Percentiles rank a stretch among this genome's conserved stretches.
Conservation (phyloP, 129 eudicot genomes). For the Logfia minima region DNA sequence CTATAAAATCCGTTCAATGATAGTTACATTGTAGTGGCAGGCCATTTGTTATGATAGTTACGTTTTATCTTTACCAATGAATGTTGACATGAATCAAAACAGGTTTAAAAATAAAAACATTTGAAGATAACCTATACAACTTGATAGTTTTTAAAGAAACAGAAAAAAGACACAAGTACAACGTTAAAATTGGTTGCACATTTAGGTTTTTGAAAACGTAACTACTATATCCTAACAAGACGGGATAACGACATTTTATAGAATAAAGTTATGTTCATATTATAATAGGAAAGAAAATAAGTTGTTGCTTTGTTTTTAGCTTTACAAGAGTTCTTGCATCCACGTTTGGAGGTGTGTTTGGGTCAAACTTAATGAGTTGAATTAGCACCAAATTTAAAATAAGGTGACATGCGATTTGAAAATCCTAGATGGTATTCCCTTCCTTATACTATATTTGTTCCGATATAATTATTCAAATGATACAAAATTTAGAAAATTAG, state of each 20-base stretch:
- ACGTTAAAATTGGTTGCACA: constrained; percentile 19
- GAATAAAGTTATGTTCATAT: background rate
- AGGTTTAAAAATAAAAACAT: background rate
- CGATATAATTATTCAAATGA: background rate
- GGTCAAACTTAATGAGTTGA: constrained; percentile 15
- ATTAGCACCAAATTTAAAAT: background rate
- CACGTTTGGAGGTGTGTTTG: constrained; percentile 8
- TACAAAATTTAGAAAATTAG: background rate
- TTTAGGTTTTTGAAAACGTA: background rate
- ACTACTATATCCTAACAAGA: background rate
- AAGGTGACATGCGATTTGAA: background rate
- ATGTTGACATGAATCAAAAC: background rate
- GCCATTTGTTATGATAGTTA: too few species aligned
- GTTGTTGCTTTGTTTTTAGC: background rate
- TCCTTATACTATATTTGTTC: background rate
- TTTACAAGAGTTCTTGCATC: constrained; percentile 28
- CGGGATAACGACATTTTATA: constrained; percentile 4
- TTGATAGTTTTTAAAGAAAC: background rate
- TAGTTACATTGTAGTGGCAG: too few species aligned
- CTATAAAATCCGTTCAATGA: too few species aligned
- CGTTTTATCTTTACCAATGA: background rate
- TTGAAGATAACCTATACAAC: background rate
- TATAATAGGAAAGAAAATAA: background rate
- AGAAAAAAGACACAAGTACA: constrained; percentile 9
- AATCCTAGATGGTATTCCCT: background rate